Conservation (phyloP, 177 flowering plant genomes). For the Telopea speciosissima region DNA sequence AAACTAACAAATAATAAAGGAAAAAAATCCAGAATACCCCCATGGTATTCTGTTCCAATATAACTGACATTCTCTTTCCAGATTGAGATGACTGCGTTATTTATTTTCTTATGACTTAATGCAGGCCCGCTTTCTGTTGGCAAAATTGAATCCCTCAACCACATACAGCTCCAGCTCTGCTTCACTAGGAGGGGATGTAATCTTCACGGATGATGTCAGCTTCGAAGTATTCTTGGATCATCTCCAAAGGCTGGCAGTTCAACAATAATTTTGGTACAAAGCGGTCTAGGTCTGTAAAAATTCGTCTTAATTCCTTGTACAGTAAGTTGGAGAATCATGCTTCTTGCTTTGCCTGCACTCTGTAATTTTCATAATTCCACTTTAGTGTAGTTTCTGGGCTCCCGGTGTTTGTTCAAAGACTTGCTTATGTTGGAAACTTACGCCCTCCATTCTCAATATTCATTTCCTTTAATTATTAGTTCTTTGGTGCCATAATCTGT, state of each 20-base stretch:
- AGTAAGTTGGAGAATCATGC: slow-evolving; percentile 13
- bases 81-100: not conserved
- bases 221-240: slow-evolving; percentile 93
- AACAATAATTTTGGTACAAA: slow-evolving; percentile 23
- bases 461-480: too few relatives aligned
- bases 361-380: not conserved
- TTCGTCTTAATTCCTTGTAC: slow-evolving; percentile 20
- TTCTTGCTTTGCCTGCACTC: slow-evolving; percentile 1
- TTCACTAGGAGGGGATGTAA: slow-evolving; percentile 61
- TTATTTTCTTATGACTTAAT: not conserved
- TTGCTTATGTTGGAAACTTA: not conserved
- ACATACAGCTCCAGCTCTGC: slow-evolving; percentile 64
- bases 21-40: too few relatives aligned
- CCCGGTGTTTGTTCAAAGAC: not conserved
- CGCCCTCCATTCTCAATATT: not conserved
- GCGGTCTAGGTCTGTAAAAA: slow-evolving; percentile 17
- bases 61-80: too few relatives aligned
- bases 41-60: too few relatives aligned
- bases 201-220: slow-evolving; percentile 93
- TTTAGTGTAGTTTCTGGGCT: not conserved
- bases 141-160: slow-evolving; percentile 20
- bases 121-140: slow-evolving; percentile 37
- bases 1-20: too few relatives aligned
- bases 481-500: too few relatives aligned
- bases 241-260: slow-evolving; percentile 93